Base-by-base conservation (phyloP, 2,329 filamentous ascomycete species). In the Fusarium beomiforme region DNA sequence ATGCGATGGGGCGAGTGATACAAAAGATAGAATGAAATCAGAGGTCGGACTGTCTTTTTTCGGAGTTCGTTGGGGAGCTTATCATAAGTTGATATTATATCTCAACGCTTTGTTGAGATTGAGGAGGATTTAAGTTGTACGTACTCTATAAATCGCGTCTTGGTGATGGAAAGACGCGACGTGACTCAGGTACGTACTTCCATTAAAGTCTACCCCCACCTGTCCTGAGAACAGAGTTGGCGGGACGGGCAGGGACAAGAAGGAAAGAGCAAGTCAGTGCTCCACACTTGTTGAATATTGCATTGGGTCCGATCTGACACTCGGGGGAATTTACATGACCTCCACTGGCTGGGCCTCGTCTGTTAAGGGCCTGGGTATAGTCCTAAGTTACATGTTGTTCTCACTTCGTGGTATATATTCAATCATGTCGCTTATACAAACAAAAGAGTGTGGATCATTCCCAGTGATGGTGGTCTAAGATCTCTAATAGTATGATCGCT, bases 401-500 rank as follows among this genome's bases (percentile, higher is more conserved):
- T 10, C 34, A 42, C 5, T 11, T 17, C 37, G 19, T 36, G 47
- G 17, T 19, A 34, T 64, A 44, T 34, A 21, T 23, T 10, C 24
- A 8, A 26, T 17, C 33, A 56, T 23, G 14, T 49, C 43, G 44
- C 43, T 39, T 12, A 37, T 49, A 21, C 17, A 44, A 50, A 39
- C 39, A 21, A 33, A 54, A 23, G 9, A 17, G 33, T 44, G 17
- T 23, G 23, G 24, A 34, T 34, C 24, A 23, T n/a, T 29, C 34
- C 23, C n/a, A 21, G 19, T 9, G 34, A 58, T 29, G n/a, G 11
- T 43, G 17, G 37, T 68, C 39, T 34, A 63, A 61, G 36, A 59
- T 60, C 49, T 62, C 43, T 51, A 55, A 31, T 58, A 57, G 51
- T 46, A 66, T 67, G 65, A 64, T 68, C 53, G 53, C 55, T 51